Conservation (phyloP, 805 yeast genomes). For the Phaffomyces opuntiae region DNA sequence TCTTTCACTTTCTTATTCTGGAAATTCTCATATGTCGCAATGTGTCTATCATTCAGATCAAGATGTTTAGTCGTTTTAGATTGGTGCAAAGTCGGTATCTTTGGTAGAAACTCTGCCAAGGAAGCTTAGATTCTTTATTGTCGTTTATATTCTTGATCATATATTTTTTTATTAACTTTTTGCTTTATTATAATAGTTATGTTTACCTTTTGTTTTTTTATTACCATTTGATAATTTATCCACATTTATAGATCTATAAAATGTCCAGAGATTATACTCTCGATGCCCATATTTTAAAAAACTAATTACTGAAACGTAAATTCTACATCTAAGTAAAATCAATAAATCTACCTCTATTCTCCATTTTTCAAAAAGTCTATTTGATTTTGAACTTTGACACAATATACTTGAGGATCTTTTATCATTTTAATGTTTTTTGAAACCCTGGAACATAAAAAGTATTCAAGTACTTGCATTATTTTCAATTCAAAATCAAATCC, state of each 20-base stretch:
- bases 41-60: conserved; percentile 84
- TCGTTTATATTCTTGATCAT: not conserved
- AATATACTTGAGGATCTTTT: not conserved
- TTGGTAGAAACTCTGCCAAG: conserved; percentile 91
- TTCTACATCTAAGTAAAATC: too few relatives aligned
- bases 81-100: conserved; percentile 81
- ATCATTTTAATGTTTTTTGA: not conserved
- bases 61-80: conserved; percentile 80
- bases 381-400: not conserved
- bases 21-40: conserved; percentile 85
- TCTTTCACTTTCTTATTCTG: conserved; percentile 83
- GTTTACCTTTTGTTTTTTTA: too few relatives aligned
- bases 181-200: too few relatives aligned
- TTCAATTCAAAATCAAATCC: conserved; percentile 24
- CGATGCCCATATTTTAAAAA: too few relatives aligned
- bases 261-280: too few relatives aligned
- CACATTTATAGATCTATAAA: too few relatives aligned
- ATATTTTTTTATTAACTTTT: not conserved
- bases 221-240: too few relatives aligned
- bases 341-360: too few relatives aligned
- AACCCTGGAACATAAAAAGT: not conserved
- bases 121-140: conserved; percentile 30
- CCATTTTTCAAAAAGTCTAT: not conserved
- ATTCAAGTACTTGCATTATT: conserved; percentile 21
- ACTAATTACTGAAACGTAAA: too few relatives aligned